phyloP scores from a whole-genome alignment of 225 moss, liverwort and hornwort species.

The Bryoerythrophyllum caledonicum region DNA sequence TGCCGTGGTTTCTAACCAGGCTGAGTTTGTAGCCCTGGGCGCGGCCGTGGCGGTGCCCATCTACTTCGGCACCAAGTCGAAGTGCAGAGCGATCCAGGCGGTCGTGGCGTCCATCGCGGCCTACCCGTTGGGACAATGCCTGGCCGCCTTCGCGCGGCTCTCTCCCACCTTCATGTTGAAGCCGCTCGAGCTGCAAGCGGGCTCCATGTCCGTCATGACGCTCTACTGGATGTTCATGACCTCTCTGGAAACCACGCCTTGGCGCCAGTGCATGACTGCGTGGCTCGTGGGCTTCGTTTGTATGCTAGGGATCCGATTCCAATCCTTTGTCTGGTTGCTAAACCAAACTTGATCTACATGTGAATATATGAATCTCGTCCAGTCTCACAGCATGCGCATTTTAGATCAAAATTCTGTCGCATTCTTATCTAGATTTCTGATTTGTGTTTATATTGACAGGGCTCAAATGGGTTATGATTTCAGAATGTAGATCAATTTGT shows the following conservation, averaged over 20 bases:
- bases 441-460: no score
- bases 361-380: background rate
- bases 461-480: no score
- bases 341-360: no score
- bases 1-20: background rate
- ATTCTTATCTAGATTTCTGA: no score
- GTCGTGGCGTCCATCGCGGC: slow-evolving; percentile 20
- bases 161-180: background rate
- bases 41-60: slow-evolving; percentile 34
- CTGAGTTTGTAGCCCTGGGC: slow-evolving; percentile 21
- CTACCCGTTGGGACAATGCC: background rate
- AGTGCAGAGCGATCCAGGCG: slow-evolving; percentile 17
- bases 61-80: slow-evolving; percentile 30
- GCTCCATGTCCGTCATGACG: background rate
- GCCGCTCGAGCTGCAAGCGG: slow-evolving; percentile 17
- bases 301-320: slow-evolving; percentile 32
- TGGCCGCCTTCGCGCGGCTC: slow-evolving; percentile 5
- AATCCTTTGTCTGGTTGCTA: no score
- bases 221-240: slow-evolving; percentile 27
- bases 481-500: no score
- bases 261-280: slow-evolving; percentile 22
- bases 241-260: slow-evolving; percentile 26
- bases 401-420: no score
- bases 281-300: slow-evolving; percentile 22
- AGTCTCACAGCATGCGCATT: background rate